Percentiles rank a stretch among this genome's conserved stretches.
These are phyloP conservation scores for Backusella psychrophila DNA, from an alignment of 192 early-diverging fungal genomes.

Conservation along the genomic window DNA sequence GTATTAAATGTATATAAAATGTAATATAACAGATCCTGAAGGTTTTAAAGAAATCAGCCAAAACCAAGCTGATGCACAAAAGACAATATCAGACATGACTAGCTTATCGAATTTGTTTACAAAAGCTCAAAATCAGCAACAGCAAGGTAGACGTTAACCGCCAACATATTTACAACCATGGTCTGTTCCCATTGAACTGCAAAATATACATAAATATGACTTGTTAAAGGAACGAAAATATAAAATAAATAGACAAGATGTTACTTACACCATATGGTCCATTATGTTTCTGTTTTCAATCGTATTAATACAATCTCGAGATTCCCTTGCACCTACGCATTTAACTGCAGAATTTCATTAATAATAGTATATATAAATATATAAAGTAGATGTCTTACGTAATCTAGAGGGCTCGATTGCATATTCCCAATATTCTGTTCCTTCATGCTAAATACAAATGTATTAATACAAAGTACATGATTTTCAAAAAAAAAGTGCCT, in stretches of 20 bases:
- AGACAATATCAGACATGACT: slow-evolving; percentile 47
- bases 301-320: not conserved
- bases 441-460: not conserved
- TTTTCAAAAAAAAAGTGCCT: no score
- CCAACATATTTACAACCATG: not conserved
- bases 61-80: slow-evolving; percentile 43
- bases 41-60: slow-evolving; percentile 45
- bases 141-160: not conserved
- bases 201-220: not conserved
- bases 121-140: not conserved
- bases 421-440: slow-evolving; percentile 8
- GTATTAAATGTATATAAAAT: not conserved
- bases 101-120: slow-evolving; percentile 38
- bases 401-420: not conserved
- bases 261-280: not conserved
- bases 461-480: no score
- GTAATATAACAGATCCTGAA: slow-evolving; percentile 38
- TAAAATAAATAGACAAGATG: not conserved
- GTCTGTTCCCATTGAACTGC: not conserved
- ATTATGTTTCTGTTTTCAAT: not conserved
- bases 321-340: not conserved
- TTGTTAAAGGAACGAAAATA: not conserved
- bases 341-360: not conserved
- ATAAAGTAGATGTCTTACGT: not conserved
- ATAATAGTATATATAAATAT: not conserved